Conservation (phyloP, 306 rosid genomes). For the Prunus davidiana region DNA sequence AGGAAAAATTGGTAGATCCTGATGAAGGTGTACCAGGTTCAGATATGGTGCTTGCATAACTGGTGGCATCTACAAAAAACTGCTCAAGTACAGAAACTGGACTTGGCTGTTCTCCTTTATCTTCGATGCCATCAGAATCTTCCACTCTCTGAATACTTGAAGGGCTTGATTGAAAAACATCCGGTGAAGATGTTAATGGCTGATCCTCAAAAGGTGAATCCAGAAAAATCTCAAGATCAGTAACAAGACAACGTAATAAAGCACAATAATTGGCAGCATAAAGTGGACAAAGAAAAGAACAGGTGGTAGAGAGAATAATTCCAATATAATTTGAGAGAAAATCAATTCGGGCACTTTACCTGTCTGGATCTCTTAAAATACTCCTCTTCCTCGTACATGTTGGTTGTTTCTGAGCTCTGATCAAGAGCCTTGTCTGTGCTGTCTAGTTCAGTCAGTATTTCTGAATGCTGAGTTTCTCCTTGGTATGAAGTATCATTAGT, state of each 20-base stretch:
- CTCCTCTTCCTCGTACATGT: slow-evolving; percentile 29
- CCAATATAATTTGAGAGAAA: background rate
- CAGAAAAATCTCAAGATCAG: slow-evolving; percentile 28
- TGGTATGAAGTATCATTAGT: slow-evolving; percentile 1
- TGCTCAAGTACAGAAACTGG: slow-evolving; percentile 30
- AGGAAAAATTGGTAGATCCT: background rate
- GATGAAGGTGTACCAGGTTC: slow-evolving; percentile 38
- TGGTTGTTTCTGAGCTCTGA: slow-evolving; percentile 17
- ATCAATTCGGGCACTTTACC: slow-evolving; percentile 36
- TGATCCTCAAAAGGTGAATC: slow-evolving; percentile 37
- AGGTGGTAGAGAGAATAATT: slow-evolving; percentile 7
- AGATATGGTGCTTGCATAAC: slow-evolving; percentile 18
- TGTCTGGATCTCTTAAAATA: slow-evolving; percentile 18
- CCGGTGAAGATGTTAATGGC: slow-evolving; percentile 25
- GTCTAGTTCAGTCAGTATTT: background rate
- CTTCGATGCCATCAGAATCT: slow-evolving; percentile 21
- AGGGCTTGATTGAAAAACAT: slow-evolving; percentile 36
- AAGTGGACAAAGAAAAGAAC: background rate
- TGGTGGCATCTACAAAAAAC: slow-evolving; percentile 26
- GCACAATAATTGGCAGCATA: slow-evolving; percentile 12
- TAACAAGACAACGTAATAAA: slow-evolving; percentile 7
- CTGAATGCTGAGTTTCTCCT: slow-evolving; percentile 2
- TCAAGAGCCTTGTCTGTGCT: slow-evolving; percentile 1
- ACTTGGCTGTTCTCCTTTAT: slow-evolving; percentile 27
- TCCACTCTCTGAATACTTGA: slow-evolving; percentile 26